Percentiles rank a stretch among this genome's conserved stretches.
Conservation (phyloP, 176 grass and related monocot species). For the Elymus sibiricus region DNA sequence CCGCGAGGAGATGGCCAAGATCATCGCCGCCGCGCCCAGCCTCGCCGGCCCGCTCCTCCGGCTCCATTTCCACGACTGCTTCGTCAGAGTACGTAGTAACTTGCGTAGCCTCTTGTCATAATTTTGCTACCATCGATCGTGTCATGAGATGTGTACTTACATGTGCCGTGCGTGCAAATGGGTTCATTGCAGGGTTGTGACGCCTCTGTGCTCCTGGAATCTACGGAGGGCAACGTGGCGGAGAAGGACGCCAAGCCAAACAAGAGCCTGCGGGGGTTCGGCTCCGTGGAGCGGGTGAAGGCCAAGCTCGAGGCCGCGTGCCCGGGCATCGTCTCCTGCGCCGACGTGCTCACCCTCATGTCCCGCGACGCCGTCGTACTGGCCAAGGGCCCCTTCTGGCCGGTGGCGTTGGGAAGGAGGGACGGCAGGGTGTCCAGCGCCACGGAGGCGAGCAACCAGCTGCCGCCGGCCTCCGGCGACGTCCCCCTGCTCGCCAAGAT, state of each 20-base stretch:
- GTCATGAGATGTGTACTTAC: too few species aligned
- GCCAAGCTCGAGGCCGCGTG: background rate
- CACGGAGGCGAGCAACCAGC: background rate
- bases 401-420: background rate
- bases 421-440: background rate
- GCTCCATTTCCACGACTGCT: slow-evolving; percentile 6
- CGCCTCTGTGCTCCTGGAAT: background rate
- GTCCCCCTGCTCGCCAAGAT: background rate
- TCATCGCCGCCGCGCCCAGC: background rate
- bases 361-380: background rate
- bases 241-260: slow-evolving; percentile 2
- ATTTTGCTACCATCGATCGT: too few species aligned
- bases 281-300: background rate
- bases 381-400: slow-evolving; percentile 5
- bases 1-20: background rate
- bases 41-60: background rate
- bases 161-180: background rate
- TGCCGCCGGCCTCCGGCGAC: background rate
- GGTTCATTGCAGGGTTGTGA: background rate
- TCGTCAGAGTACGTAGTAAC: background rate
- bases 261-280: slow-evolving; percentile 6
- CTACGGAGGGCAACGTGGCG: background rate
- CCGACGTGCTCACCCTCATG: slow-evolving; percentile 7
- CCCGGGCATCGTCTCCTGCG: slow-evolving; percentile 7
- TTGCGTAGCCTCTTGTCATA: background rate